phyloP scores from a whole-genome alignment of 75 land plant species.

The Pinus tabuliformis region DNA sequence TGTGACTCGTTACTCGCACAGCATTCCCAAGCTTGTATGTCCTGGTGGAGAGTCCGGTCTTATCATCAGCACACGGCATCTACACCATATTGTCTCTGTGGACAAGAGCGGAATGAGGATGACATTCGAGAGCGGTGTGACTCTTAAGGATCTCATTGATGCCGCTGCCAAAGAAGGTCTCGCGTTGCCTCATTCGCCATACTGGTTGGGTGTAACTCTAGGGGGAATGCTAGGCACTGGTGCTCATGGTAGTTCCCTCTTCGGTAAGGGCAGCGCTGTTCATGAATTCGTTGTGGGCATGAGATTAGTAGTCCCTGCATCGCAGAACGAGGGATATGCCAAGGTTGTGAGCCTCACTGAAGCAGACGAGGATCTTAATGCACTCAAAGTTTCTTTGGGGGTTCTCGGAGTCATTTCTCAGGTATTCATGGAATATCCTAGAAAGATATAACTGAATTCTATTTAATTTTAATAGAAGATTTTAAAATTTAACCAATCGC shows the following conservation, averaged over 20 bases:
- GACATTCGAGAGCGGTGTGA: slow-evolving; percentile 20
- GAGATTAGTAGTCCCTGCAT: slow-evolving; percentile 14
- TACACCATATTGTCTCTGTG: background rate
- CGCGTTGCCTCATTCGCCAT: slow-evolving; percentile 13
- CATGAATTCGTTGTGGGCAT: slow-evolving; percentile 25
- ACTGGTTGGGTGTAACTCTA: slow-evolving; percentile 14
- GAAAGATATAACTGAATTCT: no score
- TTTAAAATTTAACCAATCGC: no score
- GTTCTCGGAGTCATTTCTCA: slow-evolving; percentile 18
- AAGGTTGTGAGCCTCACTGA: slow-evolving; percentile 7
- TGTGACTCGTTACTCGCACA: slow-evolving; percentile 16
- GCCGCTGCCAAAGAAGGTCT: slow-evolving; percentile 3
- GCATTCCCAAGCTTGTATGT: slow-evolving; percentile 18
- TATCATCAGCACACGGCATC: slow-evolving; percentile 30
- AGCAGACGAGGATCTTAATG: slow-evolving; percentile 10
- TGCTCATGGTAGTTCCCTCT: slow-evolving; percentile 20
- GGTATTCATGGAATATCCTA: background rate
- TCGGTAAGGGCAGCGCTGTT: slow-evolving; percentile 8
- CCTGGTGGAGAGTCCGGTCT: slow-evolving; percentile 29
- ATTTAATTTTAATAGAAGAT: no score
- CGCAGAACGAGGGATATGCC: slow-evolving; percentile 5
- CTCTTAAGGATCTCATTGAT: slow-evolving; percentile 17
- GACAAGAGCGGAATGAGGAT: slow-evolving; percentile 13
- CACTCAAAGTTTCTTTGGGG: slow-evolving; percentile 13
- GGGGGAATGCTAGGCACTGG: slow-evolving; percentile 24